Conservation (phyloP, 2,329 filamentous ascomycete species). For the Fonsecaea erecta region DNA sequence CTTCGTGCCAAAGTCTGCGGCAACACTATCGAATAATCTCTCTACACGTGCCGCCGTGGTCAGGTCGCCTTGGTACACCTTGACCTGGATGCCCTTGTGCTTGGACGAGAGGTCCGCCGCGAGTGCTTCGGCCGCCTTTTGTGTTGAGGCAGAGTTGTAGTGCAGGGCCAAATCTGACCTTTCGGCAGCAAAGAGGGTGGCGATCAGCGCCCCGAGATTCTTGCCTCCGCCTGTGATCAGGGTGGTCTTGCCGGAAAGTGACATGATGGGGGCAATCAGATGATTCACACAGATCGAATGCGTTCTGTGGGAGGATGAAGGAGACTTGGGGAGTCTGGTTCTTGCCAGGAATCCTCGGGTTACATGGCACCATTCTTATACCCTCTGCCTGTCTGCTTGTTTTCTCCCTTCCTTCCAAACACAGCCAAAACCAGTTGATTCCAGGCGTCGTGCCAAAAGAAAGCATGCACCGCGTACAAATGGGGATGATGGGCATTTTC, state of each 20-base stretch:
- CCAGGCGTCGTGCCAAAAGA: neutral
- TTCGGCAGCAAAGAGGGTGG: constrained; percentile 43
- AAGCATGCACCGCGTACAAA: neutral
- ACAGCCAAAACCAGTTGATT: neutral
- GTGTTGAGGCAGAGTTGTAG: constrained; percentile 49
- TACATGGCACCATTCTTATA: neutral
- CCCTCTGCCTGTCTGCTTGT: neutral
- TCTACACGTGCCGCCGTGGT: constrained; percentile 49
- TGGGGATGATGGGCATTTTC: neutral
- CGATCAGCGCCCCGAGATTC: constrained; percentile 49
- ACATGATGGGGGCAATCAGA: constrained; percentile 36
- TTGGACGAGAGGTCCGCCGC: constrained; percentile 45
- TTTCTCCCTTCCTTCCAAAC: neutral
- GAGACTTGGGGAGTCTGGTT: neutral
- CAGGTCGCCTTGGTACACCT: constrained; percentile 52
- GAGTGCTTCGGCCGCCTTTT: constrained; percentile 46
- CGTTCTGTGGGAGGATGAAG: neutral
- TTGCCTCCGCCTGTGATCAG: constrained; percentile 51
- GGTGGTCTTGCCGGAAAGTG: constrained; percentile 47
- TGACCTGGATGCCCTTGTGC: constrained; percentile 43
- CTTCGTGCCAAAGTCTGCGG: constrained; percentile 48
- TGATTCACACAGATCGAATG: neutral
- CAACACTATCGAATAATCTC: constrained; percentile 47
- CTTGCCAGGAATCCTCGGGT: neutral
- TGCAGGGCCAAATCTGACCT: constrained; percentile 47